Percentiles rank a stretch among this genome's conserved stretches.
These are phyloP conservation scores for Stereocaulon alpinum DNA, from an alignment of 495 filamentous ascomycete genomes.

Conservation along the genomic window DNA sequence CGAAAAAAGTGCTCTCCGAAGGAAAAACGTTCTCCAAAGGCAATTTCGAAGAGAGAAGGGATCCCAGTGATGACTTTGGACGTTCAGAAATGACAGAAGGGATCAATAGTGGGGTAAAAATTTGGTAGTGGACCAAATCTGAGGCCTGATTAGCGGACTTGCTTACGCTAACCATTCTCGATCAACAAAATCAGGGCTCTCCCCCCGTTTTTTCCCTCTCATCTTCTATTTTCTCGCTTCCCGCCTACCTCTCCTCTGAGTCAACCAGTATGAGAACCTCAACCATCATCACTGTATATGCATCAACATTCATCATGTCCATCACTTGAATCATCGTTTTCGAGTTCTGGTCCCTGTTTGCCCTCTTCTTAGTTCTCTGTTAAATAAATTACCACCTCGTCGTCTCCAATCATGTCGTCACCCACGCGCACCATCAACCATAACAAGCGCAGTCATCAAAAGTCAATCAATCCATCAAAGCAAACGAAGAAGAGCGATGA, in stretches of 20 bases:
- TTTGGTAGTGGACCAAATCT: neutral
- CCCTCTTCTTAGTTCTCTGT: neutral
- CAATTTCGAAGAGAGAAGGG: neutral
- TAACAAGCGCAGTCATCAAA: neutral
- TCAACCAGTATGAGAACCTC: neutral
- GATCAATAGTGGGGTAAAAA: slow-evolving; percentile 6
- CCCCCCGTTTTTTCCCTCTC: slow-evolving; percentile 14
- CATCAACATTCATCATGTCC: slow-evolving; percentile 2
- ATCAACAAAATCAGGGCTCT: slow-evolving; percentile 16
- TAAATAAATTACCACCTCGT: slow-evolving; percentile 1
- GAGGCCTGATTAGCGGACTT: slow-evolving; percentile 16
- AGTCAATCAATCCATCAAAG: neutral
- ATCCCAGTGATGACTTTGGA: neutral
- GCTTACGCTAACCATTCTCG: slow-evolving; percentile 13
- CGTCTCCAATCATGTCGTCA: slow-evolving; percentile 13
- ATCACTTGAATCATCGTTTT: neutral
- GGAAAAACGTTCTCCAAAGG: neutral
- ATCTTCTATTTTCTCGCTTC: slow-evolving; percentile 13
- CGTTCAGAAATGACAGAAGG: neutral
- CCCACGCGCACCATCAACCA: neutral
- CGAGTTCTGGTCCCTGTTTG: neutral
- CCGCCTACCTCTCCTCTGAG: neutral
- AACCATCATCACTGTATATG: slow-evolving; percentile 1
- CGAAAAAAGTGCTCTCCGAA: neutral
- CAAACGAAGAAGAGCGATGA: slow-evolving; percentile 6